Base-by-base conservation (phyloP, 306 rosid genomes). In the Fragaria ananassa region DNA sequence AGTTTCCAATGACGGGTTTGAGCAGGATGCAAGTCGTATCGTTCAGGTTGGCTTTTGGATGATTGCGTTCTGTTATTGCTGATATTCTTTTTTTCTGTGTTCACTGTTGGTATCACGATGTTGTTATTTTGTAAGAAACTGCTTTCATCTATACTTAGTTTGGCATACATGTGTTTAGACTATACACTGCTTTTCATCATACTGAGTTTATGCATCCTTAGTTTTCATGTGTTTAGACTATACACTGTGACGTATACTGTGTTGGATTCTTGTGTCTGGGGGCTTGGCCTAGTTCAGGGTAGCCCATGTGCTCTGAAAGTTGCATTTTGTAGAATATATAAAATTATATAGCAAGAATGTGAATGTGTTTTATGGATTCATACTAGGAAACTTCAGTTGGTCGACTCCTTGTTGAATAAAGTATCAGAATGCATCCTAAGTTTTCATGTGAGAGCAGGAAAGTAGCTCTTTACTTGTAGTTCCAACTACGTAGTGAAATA, bases 1-100 rank as follows among this genome's bases (percentile, higher is more conserved):
- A 1, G 88, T 88, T 82, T 89, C 87, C 10, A 91, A 75, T 18
- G 91, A 96, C 76, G 98, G 89, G n/a, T 92, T 89, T 27, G 99
- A 92, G 88, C 84, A 88, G 51, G 99, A 96, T 70, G 97, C 97
- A 6, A 86, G 93, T 83, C 96, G 87, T 68, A 89, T 96, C 77
- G 86, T 92, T 74, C 99, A 96, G 99, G 99, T 96, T 37, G 63
- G 65, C 77, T 54, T 74, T 21, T 72, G 51, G 64, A 31, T 23
- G 58, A 18, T 25, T 31, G 45, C 46, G 29, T 17, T 61, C 10
- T 29, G 31, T 29, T 29, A 29, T 29, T 29, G 31, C 31, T 31
- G 10, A 7, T 44, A 8, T 41, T 0, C 0, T 9, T 44, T 44
- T 25, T 39, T 44, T 29, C 4, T n/a, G 35, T 64, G 27, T 25